Evolutionary conservation across 1,284 basidiomycete genomes (phyloP), one percentile per base, ranked within the genome.

Genomic region (Ustilago shanxiensis): DNA sequence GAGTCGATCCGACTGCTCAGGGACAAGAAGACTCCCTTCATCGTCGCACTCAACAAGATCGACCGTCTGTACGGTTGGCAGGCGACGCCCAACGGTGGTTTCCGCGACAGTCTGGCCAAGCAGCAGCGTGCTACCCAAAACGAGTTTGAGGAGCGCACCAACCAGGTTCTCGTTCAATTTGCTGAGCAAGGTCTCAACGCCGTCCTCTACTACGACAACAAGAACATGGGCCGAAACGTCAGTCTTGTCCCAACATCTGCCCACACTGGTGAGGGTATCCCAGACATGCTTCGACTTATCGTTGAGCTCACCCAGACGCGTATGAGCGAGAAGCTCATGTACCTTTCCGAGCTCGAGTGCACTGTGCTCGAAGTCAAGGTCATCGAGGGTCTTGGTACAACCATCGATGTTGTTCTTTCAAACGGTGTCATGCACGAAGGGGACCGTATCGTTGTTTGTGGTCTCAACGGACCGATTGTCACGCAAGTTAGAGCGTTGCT

Each of bases 341-440:
- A 98, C 88, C 90, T 99, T 66, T 95, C 95, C 31, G 95, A 98
- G 87, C 89, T 99, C 62, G 95, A 98, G 88, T 98, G 95, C 87
- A 99, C 97, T n/a, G 95, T 99, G 24, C 90, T 99, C 63, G 97
- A 99, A 87, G 97, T 99, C 87, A 99, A 99, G 90, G 94, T 98
- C 75, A 92, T 99, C 82, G 97, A 99, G 87, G 97, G 97, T 86
- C 89, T 99, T 58, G 97, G 97, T 53, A 99, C 96, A 44, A 99
- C 97, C 1, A 95, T 99, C 82, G 97, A 99, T 88, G 95, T 99
- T 35, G 92, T 99, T 18, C 89, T 99, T 64, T 95, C 94, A 37
- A 99, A 99, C 86, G 97, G 97, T 87, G 92, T 95, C 75, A 88
- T 99, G 83, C 90, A 88, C 67, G 97, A 99, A 87, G 92, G 96